Evolutionary conservation across 2,329 filamentous ascomycete species (phyloP).

Genomic region (Fusarium longipes): DNA sequence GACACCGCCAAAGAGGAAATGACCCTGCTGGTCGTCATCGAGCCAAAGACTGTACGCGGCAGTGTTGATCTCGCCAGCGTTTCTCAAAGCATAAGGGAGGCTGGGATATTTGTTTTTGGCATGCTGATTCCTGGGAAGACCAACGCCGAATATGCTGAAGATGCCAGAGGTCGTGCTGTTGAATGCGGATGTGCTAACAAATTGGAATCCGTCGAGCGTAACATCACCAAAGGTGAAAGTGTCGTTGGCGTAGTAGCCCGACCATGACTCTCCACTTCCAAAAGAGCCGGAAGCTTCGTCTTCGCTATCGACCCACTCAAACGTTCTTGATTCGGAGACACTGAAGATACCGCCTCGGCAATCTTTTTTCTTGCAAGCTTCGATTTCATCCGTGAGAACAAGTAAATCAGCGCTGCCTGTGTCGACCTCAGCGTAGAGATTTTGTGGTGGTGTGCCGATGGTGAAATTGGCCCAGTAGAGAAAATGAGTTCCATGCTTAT

Average conservation of each 20-base stretch:
- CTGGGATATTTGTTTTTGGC: neutral
- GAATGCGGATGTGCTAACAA: neutral
- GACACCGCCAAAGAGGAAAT: neutral
- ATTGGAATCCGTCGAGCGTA: neutral
- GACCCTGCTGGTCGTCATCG: neutral
- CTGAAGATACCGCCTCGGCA: neutral
- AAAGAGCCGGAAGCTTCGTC: neutral
- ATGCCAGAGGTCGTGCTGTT: neutral
- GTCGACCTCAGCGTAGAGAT: neutral
- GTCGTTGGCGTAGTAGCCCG: neutral
- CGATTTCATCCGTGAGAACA: neutral
- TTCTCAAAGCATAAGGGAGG: neutral
- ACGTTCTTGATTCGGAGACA: neutral
- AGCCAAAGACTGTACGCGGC: neutral
- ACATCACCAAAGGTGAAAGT: neutral
- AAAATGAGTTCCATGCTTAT: neutral
- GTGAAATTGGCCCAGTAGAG: neutral
- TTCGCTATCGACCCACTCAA: neutral
- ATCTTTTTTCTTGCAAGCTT: neutral
- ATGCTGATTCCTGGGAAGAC: neutral
- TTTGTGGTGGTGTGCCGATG: neutral
- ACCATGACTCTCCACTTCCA: neutral
- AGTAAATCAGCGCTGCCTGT: neutral
- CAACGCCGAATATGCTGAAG: neutral
- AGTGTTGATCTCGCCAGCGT: neutral